Evolutionary conservation across 2,329 filamentous ascomycete species (phyloP), one percentile per base, ranked within the genome.

Genomic region (Penicillium sp.): DNA sequence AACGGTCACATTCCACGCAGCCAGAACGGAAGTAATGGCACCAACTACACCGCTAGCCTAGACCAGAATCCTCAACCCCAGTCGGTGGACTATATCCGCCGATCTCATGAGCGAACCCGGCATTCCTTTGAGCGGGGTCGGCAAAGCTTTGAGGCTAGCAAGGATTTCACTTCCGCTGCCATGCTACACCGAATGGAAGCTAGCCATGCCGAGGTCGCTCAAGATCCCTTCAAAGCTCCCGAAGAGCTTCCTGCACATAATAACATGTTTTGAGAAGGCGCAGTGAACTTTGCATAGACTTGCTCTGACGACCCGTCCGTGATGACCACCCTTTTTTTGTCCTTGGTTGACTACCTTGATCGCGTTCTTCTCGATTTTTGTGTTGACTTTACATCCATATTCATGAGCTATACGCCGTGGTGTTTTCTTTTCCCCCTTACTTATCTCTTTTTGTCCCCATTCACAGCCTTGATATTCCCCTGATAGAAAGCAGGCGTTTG

Each of bases 11-110:
- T 92, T 62, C 87, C 88, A 49, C 82, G 85, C 64, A 94, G 90
- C 67, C 90, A 96, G 70, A 95, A 93, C 65, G 91, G 92, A 57
- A 97, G 92, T 75, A 92, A 96, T 73, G 93, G 91, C 58, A 97
- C 94, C 48, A 92, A 95, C 66, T 95, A 92, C 73, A 95, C 91
- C 22, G 79, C 73, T 35, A 77, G 75, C 58, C 66, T 75, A 48
- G 76, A 78, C 40, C 76, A 73, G 58, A 63, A 69, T 51, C 78
- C 82, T 48, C 84, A 85, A 64, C 82, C 86, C 58, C 77, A 80
- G 62, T 87, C 87, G 15, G 71, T 85, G 61, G 87, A 89, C 56
- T 74, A 70, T 42, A 71, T 73, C 9, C 82, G 81, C 25, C 88
- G 86, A 6, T 95, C 90, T n/a, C 95, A 89, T 71, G 93, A 97